Percentiles rank a stretch among this genome's conserved stretches.
Conservation (phyloP, 306 rosid genomes). For the Lagenaria siceraria region DNA sequence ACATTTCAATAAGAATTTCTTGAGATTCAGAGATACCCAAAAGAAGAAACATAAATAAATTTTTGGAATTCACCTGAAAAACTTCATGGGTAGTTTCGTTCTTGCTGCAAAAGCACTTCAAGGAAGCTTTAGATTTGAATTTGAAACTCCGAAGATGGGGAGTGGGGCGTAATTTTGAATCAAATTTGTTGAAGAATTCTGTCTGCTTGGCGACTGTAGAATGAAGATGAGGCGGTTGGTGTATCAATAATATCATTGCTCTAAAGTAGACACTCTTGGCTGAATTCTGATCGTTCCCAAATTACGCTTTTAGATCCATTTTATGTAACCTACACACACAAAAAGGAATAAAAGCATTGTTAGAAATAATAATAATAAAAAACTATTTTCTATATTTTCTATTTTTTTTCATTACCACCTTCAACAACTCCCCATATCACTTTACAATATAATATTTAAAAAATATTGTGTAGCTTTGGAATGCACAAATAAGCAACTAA, state of each 20-base stretch:
- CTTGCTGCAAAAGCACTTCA: conserved; percentile 30
- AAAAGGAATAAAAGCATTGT: too few species aligned
- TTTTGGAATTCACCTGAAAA: conserved; percentile 18
- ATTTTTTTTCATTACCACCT: too few species aligned
- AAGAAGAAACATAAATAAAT: neutral
- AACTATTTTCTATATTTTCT: too few species aligned
- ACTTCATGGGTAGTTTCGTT: conserved; percentile 22
- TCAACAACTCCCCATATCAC: too few species aligned
- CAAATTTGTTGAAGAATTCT: neutral
- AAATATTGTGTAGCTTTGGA: too few species aligned
- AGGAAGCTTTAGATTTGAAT: conserved; percentile 13
- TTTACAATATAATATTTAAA: too few species aligned
- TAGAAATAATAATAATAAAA: too few species aligned
- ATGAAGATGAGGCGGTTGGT: conserved; percentile 6
- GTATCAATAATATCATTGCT: conserved; percentile 26
- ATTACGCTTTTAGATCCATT: neutral
- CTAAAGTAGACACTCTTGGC: neutral
- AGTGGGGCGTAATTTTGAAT: neutral
- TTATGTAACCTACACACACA: too few species aligned
- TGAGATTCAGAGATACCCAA: neutral
- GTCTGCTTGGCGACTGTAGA: neutral
- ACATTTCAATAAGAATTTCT: neutral
- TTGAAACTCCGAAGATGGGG: neutral
- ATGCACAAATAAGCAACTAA: too few species aligned
- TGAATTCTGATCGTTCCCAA: neutral